Percentiles rank a stretch among this genome's conserved stretches.
Evolutionary conservation across 768 basidiomycete genomes (phyloP).

Genomic region (Lentinula boryana): DNA sequence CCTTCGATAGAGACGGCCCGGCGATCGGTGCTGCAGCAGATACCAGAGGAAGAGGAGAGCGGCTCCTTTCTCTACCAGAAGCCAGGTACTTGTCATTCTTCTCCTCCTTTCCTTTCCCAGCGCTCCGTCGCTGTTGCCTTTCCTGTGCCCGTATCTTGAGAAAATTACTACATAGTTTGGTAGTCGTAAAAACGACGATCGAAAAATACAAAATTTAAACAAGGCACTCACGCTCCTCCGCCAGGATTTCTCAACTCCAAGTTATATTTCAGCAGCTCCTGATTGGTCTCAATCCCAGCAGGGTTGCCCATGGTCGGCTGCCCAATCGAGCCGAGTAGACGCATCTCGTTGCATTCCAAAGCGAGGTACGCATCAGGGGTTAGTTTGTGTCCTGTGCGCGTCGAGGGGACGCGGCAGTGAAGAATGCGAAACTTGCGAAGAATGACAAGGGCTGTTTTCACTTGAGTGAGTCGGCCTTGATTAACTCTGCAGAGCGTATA

Average conservation of each 20-base stretch:
- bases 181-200: background rate
- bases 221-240: constrained; percentile 1
- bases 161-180: background rate
- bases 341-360: background rate
- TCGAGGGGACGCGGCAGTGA: background rate
- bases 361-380: background rate
- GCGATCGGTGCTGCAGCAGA: background rate
- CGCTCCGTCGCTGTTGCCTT: background rate
- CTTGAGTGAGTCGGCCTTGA: background rate
- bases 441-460: constrained; percentile 1
- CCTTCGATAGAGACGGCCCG: background rate
- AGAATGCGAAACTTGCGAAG: background rate
- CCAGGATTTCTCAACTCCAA: background rate
- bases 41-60: background rate
- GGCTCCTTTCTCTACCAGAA: background rate
- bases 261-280: background rate
- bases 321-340: background rate
- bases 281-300: background rate
- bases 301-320: background rate
- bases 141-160: background rate
- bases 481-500: background rate
- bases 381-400: background rate
- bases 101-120: background rate
- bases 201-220: background rate
- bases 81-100: background rate